Evolutionary conservation across 805 yeast species (phyloP), one percentile per base, ranked within the genome.

Genomic region (Metschnikowia corniflorae): DNA sequence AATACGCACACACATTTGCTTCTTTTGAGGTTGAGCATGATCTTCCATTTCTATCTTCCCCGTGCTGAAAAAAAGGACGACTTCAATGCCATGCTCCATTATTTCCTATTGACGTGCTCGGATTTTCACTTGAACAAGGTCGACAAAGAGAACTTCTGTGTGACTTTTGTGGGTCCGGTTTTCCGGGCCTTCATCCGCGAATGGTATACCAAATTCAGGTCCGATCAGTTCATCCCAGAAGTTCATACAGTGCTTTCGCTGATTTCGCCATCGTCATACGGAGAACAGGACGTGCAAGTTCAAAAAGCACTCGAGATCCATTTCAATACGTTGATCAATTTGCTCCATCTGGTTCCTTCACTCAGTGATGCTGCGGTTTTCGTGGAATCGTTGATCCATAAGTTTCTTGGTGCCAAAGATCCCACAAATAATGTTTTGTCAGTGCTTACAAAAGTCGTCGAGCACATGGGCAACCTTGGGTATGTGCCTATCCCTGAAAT

Each of bases 41-140:
- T 60, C 9, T 47, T 55, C 33, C 47, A 42, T 29, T 29, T 23
- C 29, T 29, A 19, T n/a, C 22, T 47, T 6, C 23, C 30, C 5
- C 26, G 16, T 2, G 16, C 26, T 12, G 14, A 20, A 16, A 17
- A 29, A 8, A 25, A 26, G 6, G 27, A 16, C 1, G 29, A 29
- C 12, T 29, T 15, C 17, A 26, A 24, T 3, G 29, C 29, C 12
- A n/a, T 47, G 5, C 21, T 47, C 9, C 42, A 33, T 14, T 26
- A 39, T 38, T 46, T 56, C 18, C 32, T 46, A 9, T 41, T 49
- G 25, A 27, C 54, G 1, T 40, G 55, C 16, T 49, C 57, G 14
- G 71, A 65, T 44, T 62, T 50, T 37, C 58, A 58, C 42, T 40
- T 54, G 22, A 55, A 54, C 35, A 45, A 49, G 31, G n/a, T 35